Evolutionary conservation across 108 stramenopile genomes (phyloP), one percentile per base, ranked within the genome.

Genomic region (Nitzschia sp.): DNA sequence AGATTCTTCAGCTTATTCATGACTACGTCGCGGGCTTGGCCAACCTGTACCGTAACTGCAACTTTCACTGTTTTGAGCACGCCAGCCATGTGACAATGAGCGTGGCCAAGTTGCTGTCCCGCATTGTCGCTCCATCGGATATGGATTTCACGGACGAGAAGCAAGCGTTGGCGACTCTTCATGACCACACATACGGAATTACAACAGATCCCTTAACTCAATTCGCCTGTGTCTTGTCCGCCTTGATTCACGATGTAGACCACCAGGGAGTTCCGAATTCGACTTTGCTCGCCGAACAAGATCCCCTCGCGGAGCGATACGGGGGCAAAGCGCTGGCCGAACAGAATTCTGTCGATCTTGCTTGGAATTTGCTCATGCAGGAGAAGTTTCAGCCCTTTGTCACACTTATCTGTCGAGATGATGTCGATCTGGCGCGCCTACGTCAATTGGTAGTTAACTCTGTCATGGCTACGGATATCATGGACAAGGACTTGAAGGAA

Each of bases 21-120:
- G 64, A 63, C 22, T 53, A 32, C 28, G 32, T 66, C 30, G 16
- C 64, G 15, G 11, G 23, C 27, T 46, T 66, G 25, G 50, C 48
- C 21, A 30, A 22, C 3, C 4, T 66, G 47, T 66, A 66, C 50
- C 47, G 32, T 9, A 53, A 28, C 30, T 30, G 29, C 17, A 9
- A 23, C 52, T 66, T 66, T 31, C 64, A 66, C 27, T 46, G 16
- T 50, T 66, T 66, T 31, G 64, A 66, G 27, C 60, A 62, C 22
- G 60, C 60, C 25, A 33, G 41, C 16, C 60, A 62, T 27, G 60
- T 62, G 17, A 62, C 60, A 6, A 62, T 62, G 60, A 27, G 30
- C 38, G 60, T 62, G 3, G 44, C 25, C 35, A 62, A 62, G 38
- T 25, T 62, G 8, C 11, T 62, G 60, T 11, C 11, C 5, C 60